These are phyloP conservation scores for Trichoderma atroviride DNA, from an alignment of 2,329 filamentous ascomycete species.

Conservation along the genomic window DNA sequence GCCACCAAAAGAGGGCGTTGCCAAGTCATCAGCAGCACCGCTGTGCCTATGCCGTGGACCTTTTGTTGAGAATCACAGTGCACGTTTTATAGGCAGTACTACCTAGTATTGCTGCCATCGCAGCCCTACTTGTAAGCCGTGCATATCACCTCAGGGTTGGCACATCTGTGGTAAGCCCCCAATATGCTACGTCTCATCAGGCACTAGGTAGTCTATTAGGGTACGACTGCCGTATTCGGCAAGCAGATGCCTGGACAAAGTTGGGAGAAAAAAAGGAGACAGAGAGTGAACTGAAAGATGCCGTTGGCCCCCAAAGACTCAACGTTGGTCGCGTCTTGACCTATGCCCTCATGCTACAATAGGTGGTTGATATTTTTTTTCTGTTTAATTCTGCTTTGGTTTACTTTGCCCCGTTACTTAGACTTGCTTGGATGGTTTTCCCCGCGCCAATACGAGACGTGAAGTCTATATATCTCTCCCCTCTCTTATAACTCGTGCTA, in stretches of 20 bases:
- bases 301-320: not conserved
- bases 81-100: not conserved
- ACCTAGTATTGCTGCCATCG: not conserved
- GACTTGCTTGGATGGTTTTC: not conserved
- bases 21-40: not conserved
- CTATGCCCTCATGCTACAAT: not conserved
- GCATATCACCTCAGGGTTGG: conserved; percentile 1
- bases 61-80: not conserved
- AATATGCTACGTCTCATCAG: not conserved
- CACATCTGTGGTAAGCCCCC: not conserved
- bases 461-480: not conserved
- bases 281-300: not conserved
- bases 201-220: not conserved
- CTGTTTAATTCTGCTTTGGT: not conserved
- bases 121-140: not conserved
- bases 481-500: not conserved
- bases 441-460: not conserved
- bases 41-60: not conserved
- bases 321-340: not conserved
- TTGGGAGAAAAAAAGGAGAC: not conserved
- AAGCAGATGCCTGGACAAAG: not conserved
- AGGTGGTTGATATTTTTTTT: not conserved
- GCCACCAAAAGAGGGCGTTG: not conserved
- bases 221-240: not conserved
- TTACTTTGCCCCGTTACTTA: not conserved